Evolutionary conservation across 2,329 filamentous ascomycete species (phyloP).

Genomic region (Fonsecaea multimorphosa): DNA sequence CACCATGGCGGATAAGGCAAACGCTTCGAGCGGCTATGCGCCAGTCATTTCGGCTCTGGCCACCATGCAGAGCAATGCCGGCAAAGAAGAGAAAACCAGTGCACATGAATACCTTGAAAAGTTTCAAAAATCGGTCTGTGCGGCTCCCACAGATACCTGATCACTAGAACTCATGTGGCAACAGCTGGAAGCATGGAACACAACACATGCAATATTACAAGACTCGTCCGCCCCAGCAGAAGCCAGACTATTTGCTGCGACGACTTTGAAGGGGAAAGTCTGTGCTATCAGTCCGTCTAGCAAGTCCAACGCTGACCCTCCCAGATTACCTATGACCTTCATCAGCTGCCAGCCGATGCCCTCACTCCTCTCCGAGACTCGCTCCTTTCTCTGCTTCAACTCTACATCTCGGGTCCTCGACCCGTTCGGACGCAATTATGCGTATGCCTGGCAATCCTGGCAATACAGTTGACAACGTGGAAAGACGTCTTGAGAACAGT

Average conservation of each 20-base stretch:
- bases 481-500: slow-evolving; percentile 87
- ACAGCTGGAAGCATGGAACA: slow-evolving; percentile 77
- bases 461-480: slow-evolving; percentile 96
- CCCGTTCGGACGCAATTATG: slow-evolving; percentile 87
- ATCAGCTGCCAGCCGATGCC: slow-evolving; percentile 80
- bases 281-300: slow-evolving; percentile 8
- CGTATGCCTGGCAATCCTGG: slow-evolving; percentile 90
- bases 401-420: slow-evolving; percentile 81
- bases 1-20: slow-evolving; percentile 71
- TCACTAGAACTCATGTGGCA: slow-evolving; percentile 38
- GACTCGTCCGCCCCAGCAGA: slow-evolving; percentile 76
- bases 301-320: slow-evolving; percentile 19
- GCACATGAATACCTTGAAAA: slow-evolving; percentile 89
- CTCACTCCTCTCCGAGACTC: slow-evolving; percentile 81
- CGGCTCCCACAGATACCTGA: neutral
- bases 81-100: slow-evolving; percentile 82
- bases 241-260: slow-evolving; percentile 92
- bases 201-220: slow-evolving; percentile 84
- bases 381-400: slow-evolving; percentile 78
- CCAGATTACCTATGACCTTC: slow-evolving; percentile 94
- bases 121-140: slow-evolving; percentile 94
- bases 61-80: slow-evolving; percentile 85
- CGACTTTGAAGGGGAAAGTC: slow-evolving; percentile 98
- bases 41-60: slow-evolving; percentile 86
- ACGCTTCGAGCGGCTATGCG: slow-evolving; percentile 71